These are phyloP conservation scores for Mycena belliarum DNA, from an alignment of 768 basidiomycete genomes.

Conservation along the genomic window DNA sequence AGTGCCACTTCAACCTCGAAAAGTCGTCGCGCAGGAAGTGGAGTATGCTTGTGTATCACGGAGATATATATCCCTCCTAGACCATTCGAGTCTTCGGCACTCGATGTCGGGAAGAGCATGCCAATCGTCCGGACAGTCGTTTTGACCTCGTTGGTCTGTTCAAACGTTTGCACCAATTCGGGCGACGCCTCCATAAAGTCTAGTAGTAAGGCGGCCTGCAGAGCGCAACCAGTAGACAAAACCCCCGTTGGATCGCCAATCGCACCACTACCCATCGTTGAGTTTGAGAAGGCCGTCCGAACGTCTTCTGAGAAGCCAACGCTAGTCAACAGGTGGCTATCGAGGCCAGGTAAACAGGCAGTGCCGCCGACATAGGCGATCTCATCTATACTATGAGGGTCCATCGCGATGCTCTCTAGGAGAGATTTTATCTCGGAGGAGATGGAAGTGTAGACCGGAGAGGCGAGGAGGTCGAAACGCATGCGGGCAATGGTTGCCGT, in stretches of 20 bases:
- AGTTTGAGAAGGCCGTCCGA: constrained; percentile 64
- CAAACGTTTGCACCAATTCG: constrained; percentile 55
- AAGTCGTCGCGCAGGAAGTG: constrained; percentile 64
- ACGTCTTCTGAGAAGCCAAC: constrained; percentile 63
- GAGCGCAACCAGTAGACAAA: constrained; percentile 73
- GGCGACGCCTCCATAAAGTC: constrained; percentile 48
- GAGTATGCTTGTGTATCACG: constrained; percentile 68
- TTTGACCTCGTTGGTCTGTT: constrained; percentile 44
- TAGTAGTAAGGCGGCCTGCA: constrained; percentile 68
- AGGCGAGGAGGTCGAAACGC: constrained; percentile 64
- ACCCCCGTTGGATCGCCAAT: constrained; percentile 78
- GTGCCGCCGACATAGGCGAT: constrained; percentile 81
- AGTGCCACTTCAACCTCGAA: constrained; percentile 61
- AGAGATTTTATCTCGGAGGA: constrained; percentile 52
- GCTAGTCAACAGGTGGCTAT: constrained; percentile 49
- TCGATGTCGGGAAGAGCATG: constrained; percentile 58
- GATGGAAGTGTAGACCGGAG: constrained; percentile 61
- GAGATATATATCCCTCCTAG: constrained; percentile 69
- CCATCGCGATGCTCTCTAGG: constrained; percentile 51
- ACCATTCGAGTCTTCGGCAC: constrained; percentile 37
- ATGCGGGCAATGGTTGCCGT: constrained; percentile 65
- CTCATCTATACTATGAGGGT: constrained; percentile 73
- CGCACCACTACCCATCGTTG: constrained; percentile 71
- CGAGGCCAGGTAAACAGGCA: constrained; percentile 71
- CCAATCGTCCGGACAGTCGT: constrained; percentile 68